A percentile compares a stretch with the other conserved stretches of the same genome.
These are phyloP conservation scores for Leptographium procerum DNA, from an alignment of 2,329 filamentous ascomycete genomes.

Conservation along the genomic window DNA sequence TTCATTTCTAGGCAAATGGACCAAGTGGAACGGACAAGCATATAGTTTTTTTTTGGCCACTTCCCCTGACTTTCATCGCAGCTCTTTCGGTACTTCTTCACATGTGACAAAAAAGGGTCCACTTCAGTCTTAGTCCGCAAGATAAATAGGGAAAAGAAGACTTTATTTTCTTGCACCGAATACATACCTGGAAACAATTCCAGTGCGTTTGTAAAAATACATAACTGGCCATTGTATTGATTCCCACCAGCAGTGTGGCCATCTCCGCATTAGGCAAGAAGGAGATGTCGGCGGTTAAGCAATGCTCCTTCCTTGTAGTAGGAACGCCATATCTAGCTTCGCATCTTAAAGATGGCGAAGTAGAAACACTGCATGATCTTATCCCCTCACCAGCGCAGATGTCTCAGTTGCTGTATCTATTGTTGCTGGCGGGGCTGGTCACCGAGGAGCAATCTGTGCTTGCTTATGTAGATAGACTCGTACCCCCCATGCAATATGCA, in stretches of 20 bases:
- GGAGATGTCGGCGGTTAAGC: not conserved
- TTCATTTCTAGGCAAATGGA: not conserved
- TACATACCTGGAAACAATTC: no score
- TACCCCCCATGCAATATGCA: not conserved
- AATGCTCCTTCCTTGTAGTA: not conserved
- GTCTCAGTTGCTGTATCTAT: not conserved
- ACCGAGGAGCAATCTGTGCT: not conserved
- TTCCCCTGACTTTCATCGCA: not conserved
- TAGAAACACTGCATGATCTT: not conserved
- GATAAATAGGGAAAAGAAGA: no score
- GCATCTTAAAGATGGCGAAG: not conserved
- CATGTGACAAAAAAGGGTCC: not conserved
- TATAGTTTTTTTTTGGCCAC: no score
- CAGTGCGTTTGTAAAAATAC: no score
- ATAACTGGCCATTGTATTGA: not conserved
- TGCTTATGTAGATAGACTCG: not conserved
- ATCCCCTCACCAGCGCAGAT: no score
- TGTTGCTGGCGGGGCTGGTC: not conserved
- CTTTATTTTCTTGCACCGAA: no score
- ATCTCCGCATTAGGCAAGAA: not conserved
- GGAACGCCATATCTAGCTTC: not conserved
- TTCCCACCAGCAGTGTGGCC: no score
- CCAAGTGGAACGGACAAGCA: no score
- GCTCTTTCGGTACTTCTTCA: not conserved
- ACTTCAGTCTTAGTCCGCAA: no score